phyloP scores from a whole-genome alignment of 2,329 filamentous ascomycete species.

The Alternaria gaisen region DNA sequence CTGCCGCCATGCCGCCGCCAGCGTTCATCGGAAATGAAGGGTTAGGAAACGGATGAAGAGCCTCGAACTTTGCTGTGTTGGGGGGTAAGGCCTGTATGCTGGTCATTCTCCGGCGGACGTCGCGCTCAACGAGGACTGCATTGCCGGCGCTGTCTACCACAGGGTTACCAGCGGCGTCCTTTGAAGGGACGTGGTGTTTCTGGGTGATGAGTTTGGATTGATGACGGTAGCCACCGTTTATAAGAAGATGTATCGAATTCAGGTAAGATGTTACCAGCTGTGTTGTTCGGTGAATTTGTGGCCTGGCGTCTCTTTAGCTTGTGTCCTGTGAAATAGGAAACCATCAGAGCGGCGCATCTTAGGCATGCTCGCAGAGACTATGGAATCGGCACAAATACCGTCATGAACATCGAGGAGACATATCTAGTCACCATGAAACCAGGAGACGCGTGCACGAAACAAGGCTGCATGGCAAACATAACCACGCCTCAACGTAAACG shows the following conservation, averaged over 20 bases:
- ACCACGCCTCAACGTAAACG: neutral
- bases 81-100: constrained; percentile 14
- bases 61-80: constrained; percentile 23
- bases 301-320: constrained; percentile 16
- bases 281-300: constrained; percentile 32
- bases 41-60: constrained; percentile 38
- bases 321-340: neutral
- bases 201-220: constrained; percentile 12
- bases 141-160: constrained; percentile 17
- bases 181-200: constrained; percentile 22
- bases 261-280: constrained; percentile 27
- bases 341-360: neutral
- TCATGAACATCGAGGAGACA: neutral
- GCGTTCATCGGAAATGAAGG: constrained; percentile 32
- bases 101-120: constrained; percentile 14
- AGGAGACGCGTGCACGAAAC: neutral
- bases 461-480: neutral
- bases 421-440: no score
- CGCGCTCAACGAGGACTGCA: constrained; percentile 14
- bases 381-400: neutral
- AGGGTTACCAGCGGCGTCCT: constrained; percentile 26
- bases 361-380: no score
- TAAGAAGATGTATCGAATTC: constrained; percentile 27
- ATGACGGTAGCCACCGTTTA: constrained; percentile 31
- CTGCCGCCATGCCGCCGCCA: constrained; percentile 21